Percentiles rank a stretch among this genome's conserved stretches.
Conservation (phyloP, 2,329 filamentous ascomycete species). For the Pestalotiopsis sp. region DNA sequence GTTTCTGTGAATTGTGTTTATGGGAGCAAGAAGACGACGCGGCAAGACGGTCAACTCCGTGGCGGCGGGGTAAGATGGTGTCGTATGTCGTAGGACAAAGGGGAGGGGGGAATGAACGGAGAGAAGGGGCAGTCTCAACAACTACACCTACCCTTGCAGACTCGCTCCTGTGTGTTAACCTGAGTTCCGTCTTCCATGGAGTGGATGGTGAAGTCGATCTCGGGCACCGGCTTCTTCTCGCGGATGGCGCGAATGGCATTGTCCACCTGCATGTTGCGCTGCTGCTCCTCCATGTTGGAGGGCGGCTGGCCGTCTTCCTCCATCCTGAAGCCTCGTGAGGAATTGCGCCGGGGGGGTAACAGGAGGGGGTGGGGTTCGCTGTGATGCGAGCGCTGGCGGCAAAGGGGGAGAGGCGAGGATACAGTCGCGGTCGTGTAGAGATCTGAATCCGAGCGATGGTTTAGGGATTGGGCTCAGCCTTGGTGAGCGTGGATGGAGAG, state of each 20-base stretch:
- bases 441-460: neutral
- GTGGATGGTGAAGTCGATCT: constrained; percentile 98
- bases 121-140: neutral
- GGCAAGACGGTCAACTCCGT: neutral
- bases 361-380: neutral
- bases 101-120: neutral
- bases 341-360: constrained; percentile 21
- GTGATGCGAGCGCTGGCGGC: neutral
- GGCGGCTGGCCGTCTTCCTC: constrained; percentile 46
- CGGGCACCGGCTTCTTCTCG: constrained; percentile 92
- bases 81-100: constrained; percentile 3
- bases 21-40: neutral
- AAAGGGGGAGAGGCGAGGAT: neutral
- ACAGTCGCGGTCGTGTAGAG: neutral
- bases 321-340: constrained; percentile 41
- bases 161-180: constrained; percentile 92
- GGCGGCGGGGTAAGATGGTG: constrained; percentile 23
- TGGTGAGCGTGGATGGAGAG: neutral
- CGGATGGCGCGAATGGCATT: constrained; percentile 90
- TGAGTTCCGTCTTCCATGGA: constrained; percentile 97
- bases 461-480: neutral
- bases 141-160: constrained; percentile 85
- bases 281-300: constrained; percentile 42
- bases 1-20: neutral
- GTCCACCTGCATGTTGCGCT: constrained; percentile 70